A percentile compares a stretch with the other conserved stretches of the same genome.
phyloP scores from a whole-genome alignment of 148 eudicot species.

The Rhododendron ovatum region DNA sequence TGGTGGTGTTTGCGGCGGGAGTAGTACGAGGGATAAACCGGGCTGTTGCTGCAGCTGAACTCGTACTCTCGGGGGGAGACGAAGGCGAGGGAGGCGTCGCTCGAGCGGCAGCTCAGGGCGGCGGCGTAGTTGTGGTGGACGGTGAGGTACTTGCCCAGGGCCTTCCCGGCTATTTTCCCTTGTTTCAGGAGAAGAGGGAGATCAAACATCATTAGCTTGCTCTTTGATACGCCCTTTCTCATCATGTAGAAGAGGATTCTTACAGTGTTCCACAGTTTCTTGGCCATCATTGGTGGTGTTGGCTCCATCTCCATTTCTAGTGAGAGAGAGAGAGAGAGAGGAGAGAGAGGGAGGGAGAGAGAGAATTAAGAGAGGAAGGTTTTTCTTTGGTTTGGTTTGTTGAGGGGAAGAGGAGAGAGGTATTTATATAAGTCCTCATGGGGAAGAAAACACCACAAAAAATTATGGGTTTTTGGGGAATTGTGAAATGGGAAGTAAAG shows the following conservation, averaged over 20 bases:
- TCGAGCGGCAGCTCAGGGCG: conserved; percentile 38
- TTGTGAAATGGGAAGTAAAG: background rate
- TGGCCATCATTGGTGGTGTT: conserved; percentile 28
- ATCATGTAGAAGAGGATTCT: conserved; percentile 28
- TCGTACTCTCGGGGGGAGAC: conserved; percentile 52
- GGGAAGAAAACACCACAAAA: conserved; percentile 9
- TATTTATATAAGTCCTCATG: conserved; percentile 10
- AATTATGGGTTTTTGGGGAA: background rate
- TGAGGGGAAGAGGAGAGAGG: background rate
- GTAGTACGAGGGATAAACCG: conserved; percentile 23
- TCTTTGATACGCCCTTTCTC: conserved; percentile 48
- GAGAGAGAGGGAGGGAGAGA: background rate
- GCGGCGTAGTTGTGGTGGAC: conserved; percentile 37
- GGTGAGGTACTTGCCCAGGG: conserved; percentile 31
- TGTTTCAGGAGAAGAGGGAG: conserved; percentile 38
- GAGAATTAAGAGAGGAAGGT: background rate
- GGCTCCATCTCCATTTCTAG: conserved; percentile 32
- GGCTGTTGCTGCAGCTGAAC: conserved; percentile 75
- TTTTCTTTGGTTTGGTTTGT: background rate
- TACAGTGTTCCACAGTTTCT: conserved; percentile 31
- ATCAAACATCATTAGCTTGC: conserved; percentile 45
- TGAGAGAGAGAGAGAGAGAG: background rate
- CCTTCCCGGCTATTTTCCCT: conserved; percentile 43
- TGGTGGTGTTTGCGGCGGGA: conserved; percentile 22
- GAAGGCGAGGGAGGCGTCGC: conserved; percentile 29